Percentiles rank a stretch among this genome's conserved stretches.
Evolutionary conservation across 169 alveolate genomes (phyloP).

Genomic region (Babesia ovis): DNA sequence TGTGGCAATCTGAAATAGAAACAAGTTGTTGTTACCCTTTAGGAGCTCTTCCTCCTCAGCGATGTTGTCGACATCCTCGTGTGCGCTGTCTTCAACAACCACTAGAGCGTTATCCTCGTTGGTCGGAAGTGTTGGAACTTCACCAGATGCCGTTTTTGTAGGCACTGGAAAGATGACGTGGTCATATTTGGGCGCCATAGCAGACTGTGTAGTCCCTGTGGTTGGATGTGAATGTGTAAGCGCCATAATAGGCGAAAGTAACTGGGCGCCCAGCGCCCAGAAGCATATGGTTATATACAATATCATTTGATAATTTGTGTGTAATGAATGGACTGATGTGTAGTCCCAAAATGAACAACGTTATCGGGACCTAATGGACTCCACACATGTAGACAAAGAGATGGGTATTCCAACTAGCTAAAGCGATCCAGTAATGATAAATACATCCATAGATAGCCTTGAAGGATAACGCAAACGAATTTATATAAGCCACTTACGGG

Average conservation of each 20-base stretch:
- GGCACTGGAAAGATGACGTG: constrained; percentile 3
- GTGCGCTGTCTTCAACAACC: constrained; percentile 3
- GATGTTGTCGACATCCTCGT: constrained; percentile 17
- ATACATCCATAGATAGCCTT: too few relatives aligned
- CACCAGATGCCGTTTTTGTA: not conserved
- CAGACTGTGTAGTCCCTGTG: not conserved
- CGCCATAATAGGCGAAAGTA: not conserved
- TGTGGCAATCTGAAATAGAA: not conserved
- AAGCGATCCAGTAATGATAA: too few relatives aligned
- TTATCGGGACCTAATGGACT: constrained; percentile 1
- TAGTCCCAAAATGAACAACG: not conserved
- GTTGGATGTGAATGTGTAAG: constrained; percentile 21
- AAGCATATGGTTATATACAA: not conserved
- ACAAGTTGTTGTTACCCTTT: not conserved
- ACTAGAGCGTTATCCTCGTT: constrained; percentile 54
- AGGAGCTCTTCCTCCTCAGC: constrained; percentile 17
- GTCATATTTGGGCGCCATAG: constrained; percentile 20
- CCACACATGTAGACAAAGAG: too few relatives aligned
- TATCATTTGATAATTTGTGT: not conserved
- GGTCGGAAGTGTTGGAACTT: constrained; percentile 38
- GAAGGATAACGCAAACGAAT: not conserved
- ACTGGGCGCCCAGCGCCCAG: constrained; percentile 18
- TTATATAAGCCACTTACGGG: constrained; percentile 86
- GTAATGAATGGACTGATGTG: not conserved
- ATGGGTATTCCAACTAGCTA: too few relatives aligned